These are phyloP conservation scores for Fusarium anthophilum DNA, from an alignment of 2,329 filamentous ascomycete species.

Conservation along the genomic window DNA sequence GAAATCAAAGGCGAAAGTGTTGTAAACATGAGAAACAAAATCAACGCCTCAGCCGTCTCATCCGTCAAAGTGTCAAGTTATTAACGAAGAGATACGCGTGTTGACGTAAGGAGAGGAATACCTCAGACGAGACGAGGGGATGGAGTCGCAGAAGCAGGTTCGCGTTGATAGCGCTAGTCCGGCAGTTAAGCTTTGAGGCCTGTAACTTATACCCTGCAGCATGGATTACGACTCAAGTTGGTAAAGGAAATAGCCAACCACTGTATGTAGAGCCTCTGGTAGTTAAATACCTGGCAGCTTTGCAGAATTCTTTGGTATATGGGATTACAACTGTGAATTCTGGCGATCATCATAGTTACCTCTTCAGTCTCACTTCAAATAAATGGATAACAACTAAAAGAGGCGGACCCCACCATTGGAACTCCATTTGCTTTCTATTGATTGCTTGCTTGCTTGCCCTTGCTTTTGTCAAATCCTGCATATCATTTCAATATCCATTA, in stretches of 20 bases:
- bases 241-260: not conserved
- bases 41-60: not conserved
- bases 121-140: conserved; percentile 23
- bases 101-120: conserved; percentile 29
- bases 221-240: not conserved
- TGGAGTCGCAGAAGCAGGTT: conserved; percentile 37
- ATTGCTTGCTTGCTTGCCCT: not conserved
- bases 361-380: not conserved
- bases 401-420: conserved; percentile 26
- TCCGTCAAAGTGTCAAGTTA: not conserved
- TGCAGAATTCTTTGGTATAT: not conserved
- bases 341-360: not conserved
- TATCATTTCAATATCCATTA: not conserved
- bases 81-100: not conserved
- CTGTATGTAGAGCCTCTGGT: not conserved
- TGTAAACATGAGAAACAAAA: not conserved
- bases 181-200: conserved; percentile 22
- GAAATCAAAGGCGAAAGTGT: not conserved
- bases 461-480: conserved; percentile 6
- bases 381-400: not conserved
- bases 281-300: not conserved
- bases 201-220: not conserved
- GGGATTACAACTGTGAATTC: not conserved
- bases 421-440: conserved; percentile 11
- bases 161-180: conserved; percentile 27